A percentile compares a stretch with the other conserved stretches of the same genome.
phyloP scores from a whole-genome alignment of 2,329 filamentous ascomycete species.

The Didymella exigua region DNA sequence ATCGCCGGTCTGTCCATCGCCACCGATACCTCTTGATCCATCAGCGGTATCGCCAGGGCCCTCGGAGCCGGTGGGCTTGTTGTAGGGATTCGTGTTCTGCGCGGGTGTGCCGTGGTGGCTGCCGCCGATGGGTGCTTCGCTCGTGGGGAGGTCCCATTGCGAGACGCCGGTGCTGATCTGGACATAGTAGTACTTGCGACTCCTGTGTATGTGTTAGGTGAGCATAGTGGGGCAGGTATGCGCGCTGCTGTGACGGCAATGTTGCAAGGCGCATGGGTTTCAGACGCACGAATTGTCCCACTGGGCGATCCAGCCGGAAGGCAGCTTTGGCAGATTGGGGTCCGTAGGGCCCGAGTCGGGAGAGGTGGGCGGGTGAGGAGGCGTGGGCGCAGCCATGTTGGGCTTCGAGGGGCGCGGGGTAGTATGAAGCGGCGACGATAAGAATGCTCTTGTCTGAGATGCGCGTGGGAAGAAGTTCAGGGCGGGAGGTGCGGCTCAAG shows the following conservation, averaged over 20 bases:
- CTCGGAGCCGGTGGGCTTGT: constrained; percentile 52
- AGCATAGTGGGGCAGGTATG: constrained; percentile 23
- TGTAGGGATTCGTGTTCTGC: constrained; percentile 66
- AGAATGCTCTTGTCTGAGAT: constrained; percentile 1
- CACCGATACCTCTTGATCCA: constrained; percentile 53
- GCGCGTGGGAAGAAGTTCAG: background rate
- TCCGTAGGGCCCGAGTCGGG: constrained; percentile 50
- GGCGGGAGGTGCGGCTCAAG: constrained; percentile 1
- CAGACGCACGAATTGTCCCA: constrained; percentile 46
- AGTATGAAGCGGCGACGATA: constrained; percentile 8
- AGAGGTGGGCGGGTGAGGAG: constrained; percentile 44
- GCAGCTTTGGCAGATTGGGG: constrained; percentile 45
- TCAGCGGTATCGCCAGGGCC: constrained; percentile 45
- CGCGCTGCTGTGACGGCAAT: constrained; percentile 22
- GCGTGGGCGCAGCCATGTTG: constrained; percentile 45
- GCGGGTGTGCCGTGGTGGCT: constrained; percentile 53
- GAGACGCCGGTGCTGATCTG: constrained; percentile 73
- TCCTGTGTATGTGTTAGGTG: constrained; percentile 37
- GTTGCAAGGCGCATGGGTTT: background rate
- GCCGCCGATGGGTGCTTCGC: constrained; percentile 66
- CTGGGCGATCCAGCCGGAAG: constrained; percentile 49
- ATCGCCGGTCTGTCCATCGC: constrained; percentile 61
- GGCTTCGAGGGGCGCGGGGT: constrained; percentile 5
- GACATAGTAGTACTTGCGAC: constrained; percentile 58
- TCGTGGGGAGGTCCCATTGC: constrained; percentile 75